phyloP scores from a whole-genome alignment of 192 early-diverging fungal species.

The Phlyctochytrium bullatum region DNA sequence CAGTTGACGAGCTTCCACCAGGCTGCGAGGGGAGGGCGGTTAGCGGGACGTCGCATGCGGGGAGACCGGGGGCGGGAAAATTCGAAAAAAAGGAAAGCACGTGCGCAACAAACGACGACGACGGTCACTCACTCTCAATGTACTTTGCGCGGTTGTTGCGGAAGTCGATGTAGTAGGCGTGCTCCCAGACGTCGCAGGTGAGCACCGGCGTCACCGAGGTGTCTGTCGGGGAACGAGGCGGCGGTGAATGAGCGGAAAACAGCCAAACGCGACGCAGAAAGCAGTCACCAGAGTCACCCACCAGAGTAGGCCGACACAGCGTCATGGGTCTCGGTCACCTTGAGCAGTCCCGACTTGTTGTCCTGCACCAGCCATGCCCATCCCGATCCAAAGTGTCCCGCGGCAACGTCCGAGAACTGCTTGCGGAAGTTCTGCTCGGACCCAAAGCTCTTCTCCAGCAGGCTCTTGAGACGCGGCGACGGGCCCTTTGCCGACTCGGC shows the following conservation, averaged over 20 bases:
- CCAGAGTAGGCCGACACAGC: conserved; percentile 33
- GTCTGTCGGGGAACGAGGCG: no score
- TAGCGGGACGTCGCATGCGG: no score
- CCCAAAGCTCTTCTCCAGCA: conserved; percentile 29
- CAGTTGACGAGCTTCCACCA: conserved; percentile 42
- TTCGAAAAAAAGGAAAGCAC: neutral
- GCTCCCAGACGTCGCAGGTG: conserved; percentile 41
- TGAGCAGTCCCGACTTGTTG: conserved; percentile 29
- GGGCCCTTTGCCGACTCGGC: conserved; percentile 2
- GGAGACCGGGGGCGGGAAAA: neutral
- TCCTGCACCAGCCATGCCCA: conserved; percentile 45
- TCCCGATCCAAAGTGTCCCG: conserved; percentile 41
- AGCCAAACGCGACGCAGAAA: no score
- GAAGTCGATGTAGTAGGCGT: conserved; percentile 44
- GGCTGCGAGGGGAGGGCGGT: neutral
- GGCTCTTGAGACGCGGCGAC: conserved; percentile 10
- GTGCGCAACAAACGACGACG: neutral
- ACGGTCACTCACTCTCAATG: conserved; percentile 19
- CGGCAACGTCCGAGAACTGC: conserved; percentile 36
- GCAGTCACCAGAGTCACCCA: no score
- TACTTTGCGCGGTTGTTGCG: conserved; percentile 32
- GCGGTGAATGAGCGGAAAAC: no score
- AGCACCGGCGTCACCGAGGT: conserved; percentile 33
- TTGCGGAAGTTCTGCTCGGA: conserved; percentile 34
- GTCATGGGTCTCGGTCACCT: conserved; percentile 39